A percentile compares a stretch with the other conserved stretches of the same genome.
phyloP scores from a whole-genome alignment of 352 stramenopile species.

The Thraustochytrium striatum region DNA sequence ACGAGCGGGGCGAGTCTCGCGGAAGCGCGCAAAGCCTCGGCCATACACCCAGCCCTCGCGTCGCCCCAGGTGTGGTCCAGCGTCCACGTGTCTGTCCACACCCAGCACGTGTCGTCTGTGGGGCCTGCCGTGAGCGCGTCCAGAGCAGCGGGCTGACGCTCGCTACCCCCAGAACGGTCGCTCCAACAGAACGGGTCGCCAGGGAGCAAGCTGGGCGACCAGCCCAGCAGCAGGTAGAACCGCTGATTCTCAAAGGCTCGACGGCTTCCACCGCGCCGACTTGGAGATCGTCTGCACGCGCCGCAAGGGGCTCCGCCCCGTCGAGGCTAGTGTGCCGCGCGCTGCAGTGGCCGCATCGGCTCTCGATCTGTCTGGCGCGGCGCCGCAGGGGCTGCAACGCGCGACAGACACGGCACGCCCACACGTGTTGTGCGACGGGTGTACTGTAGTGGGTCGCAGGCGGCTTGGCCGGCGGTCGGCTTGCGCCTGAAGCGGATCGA shows the following conservation, averaged over 20 bases:
- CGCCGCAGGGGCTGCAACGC: neutral
- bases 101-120: neutral
- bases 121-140: neutral
- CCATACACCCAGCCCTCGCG: neutral
- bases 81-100: constrained; percentile 18
- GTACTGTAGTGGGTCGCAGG: constrained; percentile 7
- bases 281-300: neutral
- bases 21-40: constrained; percentile 16
- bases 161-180: neutral
- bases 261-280: neutral
- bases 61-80: neutral
- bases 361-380: neutral
- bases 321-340: neutral
- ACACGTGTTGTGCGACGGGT: neutral
- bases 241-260: constrained; percentile 35
- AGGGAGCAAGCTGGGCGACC: constrained; percentile 12
- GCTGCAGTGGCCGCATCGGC: neutral
- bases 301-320: neutral
- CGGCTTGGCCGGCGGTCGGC: neutral
- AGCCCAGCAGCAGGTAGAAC: constrained; percentile 28
- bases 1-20: neutral
- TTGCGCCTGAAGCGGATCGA: neutral
- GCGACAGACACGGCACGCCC: constrained; percentile 20
- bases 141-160: neutral
- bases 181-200: constrained; percentile 15